A percentile compares a stretch with the other conserved stretches of the same genome.
These are phyloP conservation scores for Daldinia caldariorum DNA, from an alignment of 495 filamentous ascomycete species.

Conservation along the genomic window DNA sequence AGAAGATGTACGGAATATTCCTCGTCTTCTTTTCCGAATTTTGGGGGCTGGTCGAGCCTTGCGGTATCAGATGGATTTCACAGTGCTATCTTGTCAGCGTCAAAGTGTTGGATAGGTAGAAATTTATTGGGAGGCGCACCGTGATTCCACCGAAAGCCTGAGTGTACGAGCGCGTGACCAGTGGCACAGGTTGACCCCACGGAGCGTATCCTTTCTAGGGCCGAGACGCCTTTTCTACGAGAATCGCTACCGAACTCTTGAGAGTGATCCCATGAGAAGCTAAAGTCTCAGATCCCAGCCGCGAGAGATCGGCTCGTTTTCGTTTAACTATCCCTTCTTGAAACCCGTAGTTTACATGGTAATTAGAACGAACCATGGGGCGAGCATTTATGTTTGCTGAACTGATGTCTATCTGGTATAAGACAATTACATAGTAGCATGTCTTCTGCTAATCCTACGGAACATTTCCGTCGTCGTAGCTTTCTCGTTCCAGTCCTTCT, in stretches of 20 bases:
- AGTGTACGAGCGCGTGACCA: background rate
- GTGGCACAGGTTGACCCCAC: constrained; percentile 13
- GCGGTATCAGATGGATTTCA: background rate
- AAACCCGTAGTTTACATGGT: background rate
- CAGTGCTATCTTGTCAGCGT: background rate
- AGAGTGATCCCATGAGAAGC: background rate
- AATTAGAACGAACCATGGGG: background rate
- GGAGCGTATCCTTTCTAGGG: constrained; percentile 1
- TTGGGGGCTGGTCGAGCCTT: background rate
- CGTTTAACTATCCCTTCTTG: background rate
- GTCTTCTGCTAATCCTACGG: background rate
- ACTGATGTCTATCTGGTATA: background rate
- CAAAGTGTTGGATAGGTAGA: background rate
- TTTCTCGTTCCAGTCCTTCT: background rate
- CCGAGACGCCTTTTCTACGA: background rate
- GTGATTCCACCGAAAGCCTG: constrained; percentile 26
- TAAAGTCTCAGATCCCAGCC: background rate
- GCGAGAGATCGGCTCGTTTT: constrained; percentile 1
- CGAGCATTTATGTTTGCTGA: background rate
- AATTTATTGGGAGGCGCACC: constrained; percentile 21
- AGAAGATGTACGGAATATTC: background rate
- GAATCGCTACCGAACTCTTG: background rate
- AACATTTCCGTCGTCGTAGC: background rate
- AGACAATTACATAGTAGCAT: background rate
- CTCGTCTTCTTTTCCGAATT: background rate